Conservation (phyloP, 2,329 filamentous ascomycete genomes). For the Ceratocystis cacaofunesta region DNA sequence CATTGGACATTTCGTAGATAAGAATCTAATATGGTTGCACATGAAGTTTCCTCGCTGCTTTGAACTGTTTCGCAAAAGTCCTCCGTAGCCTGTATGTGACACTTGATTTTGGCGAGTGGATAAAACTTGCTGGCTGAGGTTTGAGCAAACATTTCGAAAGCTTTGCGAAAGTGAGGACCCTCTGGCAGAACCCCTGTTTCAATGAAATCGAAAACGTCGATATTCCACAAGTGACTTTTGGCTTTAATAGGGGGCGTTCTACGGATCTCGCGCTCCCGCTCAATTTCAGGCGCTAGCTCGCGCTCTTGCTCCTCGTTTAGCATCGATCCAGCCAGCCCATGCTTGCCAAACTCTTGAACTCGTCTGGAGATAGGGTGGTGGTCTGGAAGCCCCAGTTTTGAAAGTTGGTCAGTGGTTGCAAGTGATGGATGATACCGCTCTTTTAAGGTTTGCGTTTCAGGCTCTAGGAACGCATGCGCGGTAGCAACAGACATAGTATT, state of each 20-base stretch:
- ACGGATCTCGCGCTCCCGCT: slow-evolving; percentile 43
- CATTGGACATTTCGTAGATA: slow-evolving; percentile 42
- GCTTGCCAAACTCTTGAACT: neutral
- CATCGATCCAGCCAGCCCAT: slow-evolving; percentile 19
- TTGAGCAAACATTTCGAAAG: slow-evolving; percentile 28
- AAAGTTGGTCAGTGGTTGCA: too few relatives aligned
- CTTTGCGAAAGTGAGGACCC: slow-evolving; percentile 29
- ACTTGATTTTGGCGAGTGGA: slow-evolving; percentile 24
- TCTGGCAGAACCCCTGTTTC: slow-evolving; percentile 23
- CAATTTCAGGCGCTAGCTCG: slow-evolving; percentile 49
- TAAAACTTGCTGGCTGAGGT: neutral
- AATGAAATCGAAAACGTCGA: slow-evolving; percentile 29
- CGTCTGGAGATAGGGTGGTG: slow-evolving; percentile 4
- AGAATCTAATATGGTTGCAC: slow-evolving; percentile 23
- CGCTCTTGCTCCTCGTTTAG: slow-evolving; percentile 55
- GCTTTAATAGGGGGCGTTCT: slow-evolving; percentile 30
- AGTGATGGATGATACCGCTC: slow-evolving; percentile 33
- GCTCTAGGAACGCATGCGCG: slow-evolving; percentile 36
- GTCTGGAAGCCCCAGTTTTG: neutral
- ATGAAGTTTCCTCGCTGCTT: neutral
- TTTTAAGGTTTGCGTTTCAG: slow-evolving; percentile 38
- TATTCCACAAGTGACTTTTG: slow-evolving; percentile 29
- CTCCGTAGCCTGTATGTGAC: slow-evolving; percentile 30
- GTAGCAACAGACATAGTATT: slow-evolving; percentile 19
- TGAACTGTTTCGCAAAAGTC: slow-evolving; percentile 37